Percentiles rank a stretch among this genome's conserved stretches.
Evolutionary conservation across 768 basidiomycete genomes (phyloP).

Genomic region (Mycena rosella): DNA sequence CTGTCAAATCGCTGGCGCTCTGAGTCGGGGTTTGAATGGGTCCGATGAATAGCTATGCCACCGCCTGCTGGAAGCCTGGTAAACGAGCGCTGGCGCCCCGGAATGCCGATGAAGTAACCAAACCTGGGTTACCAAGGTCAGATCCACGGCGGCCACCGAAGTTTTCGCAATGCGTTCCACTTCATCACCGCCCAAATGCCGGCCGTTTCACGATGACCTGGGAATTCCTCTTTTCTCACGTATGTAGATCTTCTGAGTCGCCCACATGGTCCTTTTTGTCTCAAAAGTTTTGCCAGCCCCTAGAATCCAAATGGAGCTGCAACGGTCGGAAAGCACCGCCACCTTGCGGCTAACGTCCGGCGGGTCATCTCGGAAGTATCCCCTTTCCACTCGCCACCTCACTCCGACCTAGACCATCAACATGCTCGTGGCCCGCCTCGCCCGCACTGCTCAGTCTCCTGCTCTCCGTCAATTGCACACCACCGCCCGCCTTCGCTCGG

Average conservation of each 20-base stretch:
- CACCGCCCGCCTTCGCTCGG: slow-evolving; percentile 58
- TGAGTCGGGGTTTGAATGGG: slow-evolving; percentile 19
- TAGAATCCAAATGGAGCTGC: too few relatives aligned
- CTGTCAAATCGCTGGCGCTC: background rate
- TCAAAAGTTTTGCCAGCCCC: too few relatives aligned
- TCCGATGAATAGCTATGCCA: slow-evolving; percentile 25
- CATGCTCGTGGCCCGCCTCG: slow-evolving; percentile 58
- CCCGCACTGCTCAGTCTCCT: slow-evolving; percentile 58
- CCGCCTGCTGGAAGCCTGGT: slow-evolving; percentile 4
- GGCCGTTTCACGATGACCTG: slow-evolving; percentile 29
- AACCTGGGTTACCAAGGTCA: background rate
- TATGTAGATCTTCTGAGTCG: too few relatives aligned
- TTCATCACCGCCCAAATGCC: slow-evolving; percentile 27
- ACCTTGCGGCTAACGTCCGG: too few relatives aligned
- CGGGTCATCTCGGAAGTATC: slow-evolving; percentile 9
- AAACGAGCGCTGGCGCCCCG: background rate
- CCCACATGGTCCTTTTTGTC: too few relatives aligned
- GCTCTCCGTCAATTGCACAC: slow-evolving; percentile 59
- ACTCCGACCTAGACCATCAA: slow-evolving; percentile 15
- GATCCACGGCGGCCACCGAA: too few relatives aligned
- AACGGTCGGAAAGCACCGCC: too few relatives aligned
- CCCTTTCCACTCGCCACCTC: background rate
- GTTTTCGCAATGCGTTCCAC: background rate
- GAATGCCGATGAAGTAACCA: background rate
- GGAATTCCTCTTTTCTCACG: too few relatives aligned